Percentiles rank a stretch among this genome's conserved stretches.
phyloP scores from a whole-genome alignment of 177 flowering plant genomes.

The Vitis hybrid region DNA sequence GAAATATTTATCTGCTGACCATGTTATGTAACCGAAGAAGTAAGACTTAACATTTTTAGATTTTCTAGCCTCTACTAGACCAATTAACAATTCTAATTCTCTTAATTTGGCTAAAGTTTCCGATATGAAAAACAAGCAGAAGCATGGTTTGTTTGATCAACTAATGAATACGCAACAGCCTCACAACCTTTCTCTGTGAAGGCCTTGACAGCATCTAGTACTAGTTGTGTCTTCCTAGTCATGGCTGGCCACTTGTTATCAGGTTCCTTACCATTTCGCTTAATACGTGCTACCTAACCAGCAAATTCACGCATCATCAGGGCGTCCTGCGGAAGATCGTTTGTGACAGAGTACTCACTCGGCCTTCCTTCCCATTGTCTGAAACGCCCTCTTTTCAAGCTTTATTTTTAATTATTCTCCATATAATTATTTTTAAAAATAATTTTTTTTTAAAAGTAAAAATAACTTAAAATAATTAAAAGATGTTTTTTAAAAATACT shows the following conservation, averaged over 20 bases:
- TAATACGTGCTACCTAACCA: slow-evolving; percentile 43
- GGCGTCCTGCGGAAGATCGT: slow-evolving; percentile 81
- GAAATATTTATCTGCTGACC: too few species aligned
- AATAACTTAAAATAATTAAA: too few species aligned
- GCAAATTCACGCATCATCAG: slow-evolving; percentile 78
- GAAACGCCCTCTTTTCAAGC: too few species aligned
- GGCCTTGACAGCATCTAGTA: slow-evolving; percentile 59
- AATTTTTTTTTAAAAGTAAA: too few species aligned
- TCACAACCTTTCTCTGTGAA: slow-evolving; percentile 54
- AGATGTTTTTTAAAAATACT: too few species aligned
- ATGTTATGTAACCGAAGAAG: too few species aligned
- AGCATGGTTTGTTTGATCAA: background rate
- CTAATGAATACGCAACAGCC: slow-evolving; percentile 28
- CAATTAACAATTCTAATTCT: too few species aligned
- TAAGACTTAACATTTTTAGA: too few species aligned
- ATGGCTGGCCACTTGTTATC: slow-evolving; percentile 62
- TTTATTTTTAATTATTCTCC: too few species aligned
- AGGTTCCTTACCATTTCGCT: slow-evolving; percentile 42
- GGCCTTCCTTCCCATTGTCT: slow-evolving; percentile 46
- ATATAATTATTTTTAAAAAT: too few species aligned
- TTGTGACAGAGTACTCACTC: slow-evolving; percentile 36
- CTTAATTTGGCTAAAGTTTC: too few species aligned
- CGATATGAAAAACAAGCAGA: background rate
- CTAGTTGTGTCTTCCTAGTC: slow-evolving; percentile 66
- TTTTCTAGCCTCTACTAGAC: too few species aligned